These are phyloP conservation scores for Cladophialophora exuberans DNA, from an alignment of 2,329 filamentous ascomycete genomes.

Conservation along the genomic window DNA sequence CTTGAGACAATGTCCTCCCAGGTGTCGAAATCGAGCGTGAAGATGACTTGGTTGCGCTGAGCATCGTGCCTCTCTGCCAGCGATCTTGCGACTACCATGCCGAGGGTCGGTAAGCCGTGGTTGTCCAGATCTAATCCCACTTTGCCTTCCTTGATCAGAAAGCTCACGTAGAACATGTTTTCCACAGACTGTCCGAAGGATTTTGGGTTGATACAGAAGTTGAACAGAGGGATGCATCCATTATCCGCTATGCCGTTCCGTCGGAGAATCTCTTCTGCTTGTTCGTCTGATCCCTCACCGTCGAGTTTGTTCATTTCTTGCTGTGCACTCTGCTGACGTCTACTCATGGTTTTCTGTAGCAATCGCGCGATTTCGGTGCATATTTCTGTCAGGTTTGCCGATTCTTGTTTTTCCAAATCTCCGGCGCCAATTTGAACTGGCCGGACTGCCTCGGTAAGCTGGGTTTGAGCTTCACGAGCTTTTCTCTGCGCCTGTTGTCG, in stretches of 20 bases:
- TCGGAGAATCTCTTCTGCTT: slow-evolving; percentile 60
- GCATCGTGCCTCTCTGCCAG: slow-evolving; percentile 49
- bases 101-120: slow-evolving; percentile 73
- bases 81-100: slow-evolving; percentile 49
- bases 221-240: slow-evolving; percentile 76
- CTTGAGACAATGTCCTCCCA: slow-evolving; percentile 79
- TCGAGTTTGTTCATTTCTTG: slow-evolving; percentile 36
- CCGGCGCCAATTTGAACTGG: slow-evolving; percentile 77
- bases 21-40: slow-evolving; percentile 81
- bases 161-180: slow-evolving; percentile 96
- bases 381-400: slow-evolving; percentile 76
- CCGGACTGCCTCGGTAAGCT: slow-evolving; percentile 67
- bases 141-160: slow-evolving; percentile 84
- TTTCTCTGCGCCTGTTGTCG: slow-evolving; percentile 72
- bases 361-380: slow-evolving; percentile 74
- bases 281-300: slow-evolving; percentile 42
- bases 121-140: slow-evolving; percentile 75
- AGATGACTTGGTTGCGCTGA: slow-evolving; percentile 78
- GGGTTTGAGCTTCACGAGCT: slow-evolving; percentile 70
- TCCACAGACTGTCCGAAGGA: slow-evolving; percentile 96
- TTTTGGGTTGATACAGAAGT: slow-evolving; percentile 84
- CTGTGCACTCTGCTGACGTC: slow-evolving; percentile 48
- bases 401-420: slow-evolving; percentile 75
- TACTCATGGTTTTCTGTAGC: slow-evolving; percentile 51
- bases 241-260: slow-evolving; percentile 67